These are phyloP conservation scores for Lactifluus rugatus DNA, from an alignment of 768 basidiomycete genomes.

Conservation along the genomic window DNA sequence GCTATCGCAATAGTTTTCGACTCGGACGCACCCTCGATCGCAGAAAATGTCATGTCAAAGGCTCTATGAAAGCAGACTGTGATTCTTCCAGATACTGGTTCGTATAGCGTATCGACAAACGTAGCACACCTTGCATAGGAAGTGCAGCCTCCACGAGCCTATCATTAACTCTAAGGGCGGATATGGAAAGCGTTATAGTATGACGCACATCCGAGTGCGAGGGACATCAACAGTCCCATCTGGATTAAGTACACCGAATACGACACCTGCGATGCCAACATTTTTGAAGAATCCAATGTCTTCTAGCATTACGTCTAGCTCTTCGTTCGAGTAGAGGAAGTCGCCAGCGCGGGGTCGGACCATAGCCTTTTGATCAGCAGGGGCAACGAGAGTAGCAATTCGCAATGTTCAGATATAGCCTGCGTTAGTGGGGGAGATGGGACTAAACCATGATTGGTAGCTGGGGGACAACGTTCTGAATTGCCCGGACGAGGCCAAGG, in stretches of 20 bases:
- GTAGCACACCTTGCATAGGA: slow-evolving; percentile 48
- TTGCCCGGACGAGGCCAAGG: slow-evolving; percentile 55
- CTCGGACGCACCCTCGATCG: slow-evolving; percentile 1
- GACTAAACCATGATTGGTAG: slow-evolving; percentile 61
- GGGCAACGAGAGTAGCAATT: neutral
- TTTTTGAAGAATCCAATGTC: slow-evolving; percentile 58
- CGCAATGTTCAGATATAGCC: neutral
- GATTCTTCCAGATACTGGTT: neutral
- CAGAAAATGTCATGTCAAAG: slow-evolving; percentile 43
- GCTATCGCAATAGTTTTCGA: neutral
- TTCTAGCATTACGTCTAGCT: slow-evolving; percentile 64
- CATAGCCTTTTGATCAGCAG: slow-evolving; percentile 45
- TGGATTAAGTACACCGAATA: slow-evolving; percentile 50
- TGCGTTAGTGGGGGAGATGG: slow-evolving; percentile 3
- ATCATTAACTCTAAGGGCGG: neutral
- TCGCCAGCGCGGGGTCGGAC: slow-evolving; percentile 72
- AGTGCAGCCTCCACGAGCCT: slow-evolving; percentile 50
- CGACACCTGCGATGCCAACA: slow-evolving; percentile 51
- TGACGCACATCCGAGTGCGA: slow-evolving; percentile 43
- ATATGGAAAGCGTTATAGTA: neutral
- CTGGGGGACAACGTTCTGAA: slow-evolving; percentile 39
- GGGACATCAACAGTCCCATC: slow-evolving; percentile 52
- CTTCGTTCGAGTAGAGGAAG: slow-evolving; percentile 60
- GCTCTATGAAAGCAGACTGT: slow-evolving; percentile 74
- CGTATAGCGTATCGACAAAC: neutral